Conservation (phyloP, 768 basidiomycete species). For the Panellus pusillus region DNA sequence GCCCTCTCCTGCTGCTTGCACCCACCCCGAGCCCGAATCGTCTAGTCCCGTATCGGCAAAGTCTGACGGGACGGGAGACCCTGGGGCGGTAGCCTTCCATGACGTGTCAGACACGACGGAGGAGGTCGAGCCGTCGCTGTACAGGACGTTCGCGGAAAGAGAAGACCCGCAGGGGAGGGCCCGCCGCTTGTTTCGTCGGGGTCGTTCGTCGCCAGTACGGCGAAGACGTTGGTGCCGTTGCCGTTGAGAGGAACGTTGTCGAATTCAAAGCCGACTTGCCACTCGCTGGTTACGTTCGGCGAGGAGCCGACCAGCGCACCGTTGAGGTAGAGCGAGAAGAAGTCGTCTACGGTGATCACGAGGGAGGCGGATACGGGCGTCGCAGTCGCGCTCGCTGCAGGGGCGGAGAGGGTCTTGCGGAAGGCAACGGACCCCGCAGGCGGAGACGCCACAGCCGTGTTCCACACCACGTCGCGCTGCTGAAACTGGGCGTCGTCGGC, state of each 20-base stretch:
- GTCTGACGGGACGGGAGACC: neutral
- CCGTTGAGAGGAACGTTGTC: constrained; percentile 10
- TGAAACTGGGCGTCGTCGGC: constrained; percentile 16
- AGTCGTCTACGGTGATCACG: constrained; percentile 30
- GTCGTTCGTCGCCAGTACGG: constrained; percentile 24
- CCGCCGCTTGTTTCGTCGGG: constrained; percentile 23
- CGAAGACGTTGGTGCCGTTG: constrained; percentile 15
- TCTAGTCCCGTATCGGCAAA: constrained; percentile 24
- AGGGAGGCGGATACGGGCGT: constrained; percentile 22
- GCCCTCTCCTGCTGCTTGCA: constrained; percentile 20
- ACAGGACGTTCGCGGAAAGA: constrained; percentile 25
- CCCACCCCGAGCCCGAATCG: constrained; percentile 27
- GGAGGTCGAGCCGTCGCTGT: constrained; percentile 23
- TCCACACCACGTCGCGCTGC: constrained; percentile 30
- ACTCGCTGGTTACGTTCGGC: constrained; percentile 23
- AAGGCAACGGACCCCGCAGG: constrained; percentile 29
- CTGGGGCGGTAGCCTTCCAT: constrained; percentile 20
- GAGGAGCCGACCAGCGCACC: constrained; percentile 24
- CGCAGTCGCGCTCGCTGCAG: constrained; percentile 21
- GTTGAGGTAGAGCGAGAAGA: constrained; percentile 29
- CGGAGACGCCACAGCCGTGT: constrained; percentile 15
- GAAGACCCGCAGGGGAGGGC: constrained; percentile 25
- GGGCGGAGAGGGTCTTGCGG: constrained; percentile 25
- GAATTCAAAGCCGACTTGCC: constrained; percentile 26
- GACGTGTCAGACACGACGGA: constrained; percentile 24